These are phyloP conservation scores for Lolium rigidum DNA, from an alignment of 176 grass and related monocot genomes.

Conservation along the genomic window DNA sequence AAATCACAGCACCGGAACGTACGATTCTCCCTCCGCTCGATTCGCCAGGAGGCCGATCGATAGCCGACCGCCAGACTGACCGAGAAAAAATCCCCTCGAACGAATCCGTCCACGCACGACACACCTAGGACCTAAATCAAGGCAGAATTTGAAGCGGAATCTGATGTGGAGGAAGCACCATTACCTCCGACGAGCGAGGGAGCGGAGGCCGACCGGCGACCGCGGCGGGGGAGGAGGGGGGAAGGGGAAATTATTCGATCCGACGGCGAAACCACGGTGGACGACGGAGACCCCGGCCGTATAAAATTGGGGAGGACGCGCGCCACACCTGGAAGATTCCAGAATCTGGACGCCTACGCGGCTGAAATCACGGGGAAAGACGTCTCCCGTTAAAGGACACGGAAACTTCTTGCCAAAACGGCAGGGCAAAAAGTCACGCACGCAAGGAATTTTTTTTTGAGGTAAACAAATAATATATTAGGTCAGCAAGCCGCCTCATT, in stretches of 20 bases:
- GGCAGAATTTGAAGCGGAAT: neutral
- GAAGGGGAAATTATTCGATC: neutral
- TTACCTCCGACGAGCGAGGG: conserved; percentile 35
- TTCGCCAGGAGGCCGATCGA: too few species aligned
- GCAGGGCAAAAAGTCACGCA: neutral
- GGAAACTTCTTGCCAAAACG: neutral
- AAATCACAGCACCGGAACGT: neutral
- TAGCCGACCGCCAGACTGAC: too few species aligned
- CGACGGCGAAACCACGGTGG: neutral
- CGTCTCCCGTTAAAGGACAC: conserved; percentile 1
- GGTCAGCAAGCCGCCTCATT: too few species aligned
- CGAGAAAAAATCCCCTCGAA: neutral
- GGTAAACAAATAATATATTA: too few species aligned
- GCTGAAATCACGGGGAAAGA: neutral
- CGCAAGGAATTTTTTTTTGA: neutral
- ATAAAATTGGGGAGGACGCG: conserved; percentile 27
- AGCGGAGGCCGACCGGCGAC: neutral
- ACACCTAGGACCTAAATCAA: neutral
- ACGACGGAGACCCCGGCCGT: neutral
- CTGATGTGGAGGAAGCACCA: neutral
- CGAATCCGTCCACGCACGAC: neutral
- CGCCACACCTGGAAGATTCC: conserved; percentile 42
- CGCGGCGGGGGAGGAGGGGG: neutral
- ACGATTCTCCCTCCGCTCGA: too few species aligned
- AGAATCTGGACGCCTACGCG: conserved; percentile 25